Percentiles rank a stretch among this genome's conserved stretches.
Conservation (phyloP, 768 basidiomycete species). For the Pisolithus orientalis region DNA sequence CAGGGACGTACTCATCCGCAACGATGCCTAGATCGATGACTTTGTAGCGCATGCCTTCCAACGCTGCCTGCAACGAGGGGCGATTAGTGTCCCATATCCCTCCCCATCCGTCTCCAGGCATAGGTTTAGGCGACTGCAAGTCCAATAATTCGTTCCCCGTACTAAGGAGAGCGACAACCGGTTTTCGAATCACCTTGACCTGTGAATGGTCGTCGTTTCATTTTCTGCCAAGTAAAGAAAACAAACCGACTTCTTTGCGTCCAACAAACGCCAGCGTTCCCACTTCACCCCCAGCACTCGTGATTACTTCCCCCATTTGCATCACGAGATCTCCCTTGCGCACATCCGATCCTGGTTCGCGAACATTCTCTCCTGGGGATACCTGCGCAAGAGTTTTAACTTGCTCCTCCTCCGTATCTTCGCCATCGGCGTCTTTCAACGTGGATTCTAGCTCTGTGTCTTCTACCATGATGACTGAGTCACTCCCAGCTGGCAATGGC, state of each 20-base stretch:
- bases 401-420: constrained; percentile 59
- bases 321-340: constrained; percentile 60
- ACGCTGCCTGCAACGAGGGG: constrained; percentile 64
- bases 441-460: constrained; percentile 74
- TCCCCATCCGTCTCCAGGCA: constrained; percentile 45
- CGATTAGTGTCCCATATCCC: constrained; percentile 85
- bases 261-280: constrained; percentile 81
- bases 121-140: constrained; percentile 38
- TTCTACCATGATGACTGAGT: constrained; percentile 90
- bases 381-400: constrained; percentile 64
- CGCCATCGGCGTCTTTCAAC: constrained; percentile 29
- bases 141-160: constrained; percentile 83
- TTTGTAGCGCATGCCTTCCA: constrained; percentile 69
- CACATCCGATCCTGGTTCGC: constrained; percentile 71
- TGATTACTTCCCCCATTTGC: constrained; percentile 53
- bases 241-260: constrained; percentile 48
- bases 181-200: constrained; percentile 68
- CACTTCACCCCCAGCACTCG: constrained; percentile 70
- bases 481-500: constrained; percentile 66
- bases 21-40: constrained; percentile 81
- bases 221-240: background rate
- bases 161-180: constrained; percentile 73
- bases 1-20: constrained; percentile 51
- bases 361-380: constrained; percentile 61
- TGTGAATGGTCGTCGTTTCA: constrained; percentile 20